phyloP scores from a whole-genome alignment of 495 filamentous ascomycete genomes.

The Lasiosphaeriaceae sp. region DNA sequence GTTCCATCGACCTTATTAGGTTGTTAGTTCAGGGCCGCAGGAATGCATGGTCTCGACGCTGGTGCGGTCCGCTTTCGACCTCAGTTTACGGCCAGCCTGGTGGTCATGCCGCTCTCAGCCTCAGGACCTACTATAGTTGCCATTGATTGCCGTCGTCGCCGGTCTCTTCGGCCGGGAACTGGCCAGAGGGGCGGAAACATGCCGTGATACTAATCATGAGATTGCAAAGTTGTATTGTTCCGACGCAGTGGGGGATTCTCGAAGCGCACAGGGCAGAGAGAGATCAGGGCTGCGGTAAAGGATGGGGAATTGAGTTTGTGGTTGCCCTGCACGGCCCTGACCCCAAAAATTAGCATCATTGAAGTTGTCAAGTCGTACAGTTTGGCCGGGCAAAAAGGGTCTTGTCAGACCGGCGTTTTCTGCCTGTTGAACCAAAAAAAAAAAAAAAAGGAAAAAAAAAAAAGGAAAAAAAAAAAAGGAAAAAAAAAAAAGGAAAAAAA shows the following conservation, averaged over 20 bases:
- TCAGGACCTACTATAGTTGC: not conserved
- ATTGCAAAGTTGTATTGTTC: constrained; percentile 23
- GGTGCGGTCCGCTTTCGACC: not conserved
- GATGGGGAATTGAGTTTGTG: not conserved
- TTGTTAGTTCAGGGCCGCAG: not conserved
- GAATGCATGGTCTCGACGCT: not conserved
- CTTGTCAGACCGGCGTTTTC: too few species aligned
- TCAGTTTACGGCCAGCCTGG: not conserved
- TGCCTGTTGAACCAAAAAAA: too few species aligned
- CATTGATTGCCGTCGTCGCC: not conserved
- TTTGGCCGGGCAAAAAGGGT: too few species aligned
- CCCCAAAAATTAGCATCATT: not conserved
- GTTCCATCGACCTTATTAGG: not conserved
- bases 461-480: too few species aligned
- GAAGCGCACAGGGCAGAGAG: not conserved
- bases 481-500: too few species aligned
- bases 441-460: too few species aligned
- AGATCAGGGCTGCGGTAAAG: not conserved
- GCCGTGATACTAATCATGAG: constrained; percentile 13
- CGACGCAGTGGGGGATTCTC: not conserved
- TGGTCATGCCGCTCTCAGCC: not conserved
- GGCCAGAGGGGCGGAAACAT: not conserved
- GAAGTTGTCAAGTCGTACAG: too few species aligned
- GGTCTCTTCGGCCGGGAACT: not conserved
- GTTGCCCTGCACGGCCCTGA: not conserved